Evolutionary conservation across 2,329 filamentous ascomycete species (phyloP), one percentile per base, ranked within the genome.

Genomic region (Paracorniculantispora psalliotae): DNA sequence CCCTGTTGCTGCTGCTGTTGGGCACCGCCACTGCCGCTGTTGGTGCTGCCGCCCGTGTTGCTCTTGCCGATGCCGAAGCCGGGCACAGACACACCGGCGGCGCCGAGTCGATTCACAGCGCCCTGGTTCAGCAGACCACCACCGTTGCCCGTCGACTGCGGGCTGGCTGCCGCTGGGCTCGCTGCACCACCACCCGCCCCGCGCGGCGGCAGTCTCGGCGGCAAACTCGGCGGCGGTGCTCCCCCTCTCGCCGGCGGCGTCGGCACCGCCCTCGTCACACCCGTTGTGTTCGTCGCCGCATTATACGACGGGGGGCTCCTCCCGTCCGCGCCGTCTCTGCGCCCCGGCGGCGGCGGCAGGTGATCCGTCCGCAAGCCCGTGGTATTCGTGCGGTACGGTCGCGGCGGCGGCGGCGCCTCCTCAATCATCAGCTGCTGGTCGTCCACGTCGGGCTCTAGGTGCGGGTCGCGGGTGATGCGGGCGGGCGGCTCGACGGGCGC

Each of bases 41-140:
- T 52, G 65, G 64, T 61, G 46, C 66, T 61, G 57, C 65, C 62
- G 63, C 69, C 51, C 68, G 70, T 59, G 63, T 68, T 65, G 67
- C 61, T 63, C 64, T 68, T 66, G 59, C 85, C 86, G 61, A 96
- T 96, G 5, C 89, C 89, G 4, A 96, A 77, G 0, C 82, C 88
- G 0, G 91, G 88, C 0, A 96, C 90, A 0, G 87, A 89, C 6
- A 96, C 79, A 1, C 92, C 92, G 1, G 90, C 87, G 39, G 85
- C 81, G 12, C 86, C 84, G 9, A 97, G 79, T 44, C 90, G 81
- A 60, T 76, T 80, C 58, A 88, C 70, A 5, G 91, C 87, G 5
- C 79, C 82, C 66, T 79, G 76, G 65, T 83, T 83, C 35, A 82
- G 63, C 33, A 73, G 68, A 17, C 69, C 66, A 44, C 61, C 67